Conservation (phyloP, 2,329 filamentous ascomycete genomes). For the Passalora sequoiae region DNA sequence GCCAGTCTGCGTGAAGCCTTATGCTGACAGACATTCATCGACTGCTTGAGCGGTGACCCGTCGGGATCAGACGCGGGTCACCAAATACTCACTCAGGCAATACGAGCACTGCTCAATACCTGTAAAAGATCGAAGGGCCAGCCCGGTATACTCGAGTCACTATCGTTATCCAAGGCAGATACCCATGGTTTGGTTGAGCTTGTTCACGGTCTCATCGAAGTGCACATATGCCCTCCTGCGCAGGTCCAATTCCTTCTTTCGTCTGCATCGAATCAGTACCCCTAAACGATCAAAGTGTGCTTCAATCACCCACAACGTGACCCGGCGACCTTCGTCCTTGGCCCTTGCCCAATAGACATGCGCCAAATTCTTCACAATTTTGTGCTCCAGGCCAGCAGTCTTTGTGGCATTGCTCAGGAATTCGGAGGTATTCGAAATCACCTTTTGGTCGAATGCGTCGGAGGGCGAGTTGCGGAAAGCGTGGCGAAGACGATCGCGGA, state of each 20-base stretch:
- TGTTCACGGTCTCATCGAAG: conserved; percentile 64
- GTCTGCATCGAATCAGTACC: conserved; percentile 5
- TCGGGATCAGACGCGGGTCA: too few species aligned
- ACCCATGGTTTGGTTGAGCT: conserved; percentile 70
- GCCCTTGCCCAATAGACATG: conserved; percentile 43
- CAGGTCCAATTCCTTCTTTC: conserved; percentile 7
- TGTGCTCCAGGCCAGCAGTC: conserved; percentile 64
- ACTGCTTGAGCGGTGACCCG: too few species aligned
- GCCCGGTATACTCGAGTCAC: too few species aligned
- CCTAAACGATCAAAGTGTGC: background rate
- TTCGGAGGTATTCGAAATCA: conserved; percentile 60
- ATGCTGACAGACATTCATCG: too few species aligned
- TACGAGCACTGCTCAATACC: too few species aligned
- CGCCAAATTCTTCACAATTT: conserved; percentile 64
- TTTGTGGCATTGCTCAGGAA: conserved; percentile 63
- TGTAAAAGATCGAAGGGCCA: too few species aligned
- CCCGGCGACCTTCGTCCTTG: conserved; percentile 4
- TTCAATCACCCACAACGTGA: background rate
- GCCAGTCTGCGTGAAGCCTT: too few species aligned
- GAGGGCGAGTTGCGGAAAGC: conserved; percentile 53
- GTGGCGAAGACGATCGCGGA: conserved; percentile 50
- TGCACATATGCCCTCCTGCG: conserved; percentile 47
- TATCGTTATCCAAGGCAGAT: conserved; percentile 46
- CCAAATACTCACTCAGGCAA: too few species aligned
- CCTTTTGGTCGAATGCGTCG: conserved; percentile 46